These are phyloP conservation scores for Amyloporia xantha DNA, from an alignment of 768 basidiomycete species.

Conservation along the genomic window DNA sequence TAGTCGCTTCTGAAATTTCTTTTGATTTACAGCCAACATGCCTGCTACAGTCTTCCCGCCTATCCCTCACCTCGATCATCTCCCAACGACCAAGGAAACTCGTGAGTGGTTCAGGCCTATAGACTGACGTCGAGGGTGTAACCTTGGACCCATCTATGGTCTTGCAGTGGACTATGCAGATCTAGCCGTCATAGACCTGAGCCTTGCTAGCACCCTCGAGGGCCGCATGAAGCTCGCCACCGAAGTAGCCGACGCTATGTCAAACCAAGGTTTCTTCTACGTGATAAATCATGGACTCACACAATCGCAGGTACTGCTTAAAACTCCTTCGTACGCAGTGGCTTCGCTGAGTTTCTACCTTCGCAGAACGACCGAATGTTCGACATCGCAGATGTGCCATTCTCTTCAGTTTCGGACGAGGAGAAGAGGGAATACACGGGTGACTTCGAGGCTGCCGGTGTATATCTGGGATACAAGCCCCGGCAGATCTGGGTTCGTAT, in stretches of 20 bases:
- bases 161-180: constrained; percentile 27
- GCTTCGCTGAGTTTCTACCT: neutral
- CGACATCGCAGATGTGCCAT: constrained; percentile 26
- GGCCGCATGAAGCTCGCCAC: constrained; percentile 21
- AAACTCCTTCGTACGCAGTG: constrained; percentile 14
- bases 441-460: constrained; percentile 34
- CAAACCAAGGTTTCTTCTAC: constrained; percentile 24
- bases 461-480: constrained; percentile 51
- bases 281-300: too few relatives aligned
- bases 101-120: constrained; percentile 21
- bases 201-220: constrained; percentile 19
- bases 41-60: constrained; percentile 27
- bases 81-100: constrained; percentile 28
- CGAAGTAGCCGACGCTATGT: constrained; percentile 23
- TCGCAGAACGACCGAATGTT: constrained; percentile 25
- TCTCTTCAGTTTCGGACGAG: constrained; percentile 25
- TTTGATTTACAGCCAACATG: too few relatives aligned
- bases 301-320: constrained; percentile 22
- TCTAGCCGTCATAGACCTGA: constrained; percentile 24
- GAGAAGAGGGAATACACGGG: constrained; percentile 27
- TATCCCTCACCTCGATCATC: constrained; percentile 29
- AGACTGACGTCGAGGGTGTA: neutral
- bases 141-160: neutral
- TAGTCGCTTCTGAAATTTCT: too few relatives aligned
- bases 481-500: constrained; percentile 44